phyloP scores from a whole-genome alignment of 1,284 basidiomycete genomes.

The Tremellales sp. region DNA sequence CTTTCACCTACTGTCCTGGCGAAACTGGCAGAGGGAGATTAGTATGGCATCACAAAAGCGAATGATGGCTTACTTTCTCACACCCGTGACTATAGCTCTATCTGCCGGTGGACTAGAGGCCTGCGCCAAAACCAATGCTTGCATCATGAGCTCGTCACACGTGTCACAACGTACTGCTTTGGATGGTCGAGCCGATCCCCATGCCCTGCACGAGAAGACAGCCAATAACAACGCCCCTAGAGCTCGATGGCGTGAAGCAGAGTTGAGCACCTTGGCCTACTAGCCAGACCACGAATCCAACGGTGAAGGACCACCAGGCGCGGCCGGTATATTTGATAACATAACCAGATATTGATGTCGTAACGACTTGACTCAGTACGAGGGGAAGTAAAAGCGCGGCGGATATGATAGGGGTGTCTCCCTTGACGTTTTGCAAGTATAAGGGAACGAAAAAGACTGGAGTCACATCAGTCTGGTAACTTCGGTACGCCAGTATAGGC shows the following conservation, averaged over 20 bases:
- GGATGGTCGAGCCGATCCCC: conserved; percentile 31
- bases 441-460: conserved; percentile 26
- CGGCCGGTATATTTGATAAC: conserved; percentile 26
- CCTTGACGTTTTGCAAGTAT: conserved; percentile 32
- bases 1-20: background rate
- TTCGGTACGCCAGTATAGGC: background rate
- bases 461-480: background rate
- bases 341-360: conserved; percentile 27
- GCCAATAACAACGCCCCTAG: conserved; percentile 19
- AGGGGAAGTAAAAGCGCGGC: conserved; percentile 32
- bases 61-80: conserved; percentile 16
- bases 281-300: conserved; percentile 26
- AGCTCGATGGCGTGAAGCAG: conserved; percentile 14
- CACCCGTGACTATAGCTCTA: conserved; percentile 32
- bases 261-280: conserved; percentile 27
- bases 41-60: too few species aligned
- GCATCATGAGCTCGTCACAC: background rate
- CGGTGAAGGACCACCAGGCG: conserved; percentile 18
- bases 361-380: conserved; percentile 27
- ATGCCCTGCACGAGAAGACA: conserved; percentile 31
- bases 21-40: too few species aligned
- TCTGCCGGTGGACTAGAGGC: conserved; percentile 25
- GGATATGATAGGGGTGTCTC: conserved; percentile 16
- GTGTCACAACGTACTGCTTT: conserved; percentile 24
- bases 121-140: conserved; percentile 34